phyloP scores from a whole-genome alignment of 495 filamentous ascomycete species.

The Aspergillus baeticus region DNA sequence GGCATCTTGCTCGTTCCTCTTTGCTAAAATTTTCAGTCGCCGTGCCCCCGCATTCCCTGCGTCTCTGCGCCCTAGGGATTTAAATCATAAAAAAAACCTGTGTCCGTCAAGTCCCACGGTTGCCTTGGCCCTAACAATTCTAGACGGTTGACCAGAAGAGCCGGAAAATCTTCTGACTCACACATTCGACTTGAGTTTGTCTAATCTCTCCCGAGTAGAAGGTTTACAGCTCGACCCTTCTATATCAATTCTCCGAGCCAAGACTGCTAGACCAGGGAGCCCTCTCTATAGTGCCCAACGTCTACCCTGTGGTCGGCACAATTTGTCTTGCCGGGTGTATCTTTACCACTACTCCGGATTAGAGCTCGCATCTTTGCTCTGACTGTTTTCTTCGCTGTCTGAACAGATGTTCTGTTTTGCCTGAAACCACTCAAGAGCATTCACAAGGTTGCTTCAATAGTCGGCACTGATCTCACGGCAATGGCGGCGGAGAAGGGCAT shows the following conservation, averaged over 20 bases:
- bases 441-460: neutral
- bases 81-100: neutral
- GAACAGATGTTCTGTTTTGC: neutral
- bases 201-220: neutral
- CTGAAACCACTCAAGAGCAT: neutral
- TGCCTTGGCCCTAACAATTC: neutral
- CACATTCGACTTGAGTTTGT: neutral
- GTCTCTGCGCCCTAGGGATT: neutral
- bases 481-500: neutral
- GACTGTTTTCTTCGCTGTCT: too few relatives aligned
- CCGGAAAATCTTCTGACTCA: conserved; percentile 3
- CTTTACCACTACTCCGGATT: too few relatives aligned
- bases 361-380: too few relatives aligned
- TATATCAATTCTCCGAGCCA: neutral
- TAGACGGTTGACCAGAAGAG: neutral
- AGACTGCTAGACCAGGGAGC: neutral
- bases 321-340: neutral
- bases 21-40: neutral
- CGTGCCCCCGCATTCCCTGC: conserved; percentile 2
- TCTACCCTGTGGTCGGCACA: neutral
- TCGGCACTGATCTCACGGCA: neutral
- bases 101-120: conserved; percentile 1
- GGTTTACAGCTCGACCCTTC: neutral
- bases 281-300: neutral
- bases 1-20: neutral